Evolutionary conservation across 257 asterid genomes (phyloP), one percentile per base, ranked within the genome.

Genomic region (Dorcoceras hygrometricum): DNA sequence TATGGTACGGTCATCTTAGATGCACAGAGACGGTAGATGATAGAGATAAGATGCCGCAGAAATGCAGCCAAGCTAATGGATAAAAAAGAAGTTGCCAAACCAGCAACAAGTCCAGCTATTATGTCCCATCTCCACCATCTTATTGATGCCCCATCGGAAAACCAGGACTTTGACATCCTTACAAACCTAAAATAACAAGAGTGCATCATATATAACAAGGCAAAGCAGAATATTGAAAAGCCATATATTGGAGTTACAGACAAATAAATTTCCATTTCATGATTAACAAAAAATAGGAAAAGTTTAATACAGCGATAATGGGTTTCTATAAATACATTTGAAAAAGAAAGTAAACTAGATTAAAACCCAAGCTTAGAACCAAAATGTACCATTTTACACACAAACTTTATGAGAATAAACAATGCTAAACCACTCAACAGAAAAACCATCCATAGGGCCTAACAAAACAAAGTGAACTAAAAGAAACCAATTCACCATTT

Each of bases 81-180:
- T 48, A 86, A 43, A 51, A 88, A 74, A 72, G 99, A 77, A 29
- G 88, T 82, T 18, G 73, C 62, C 62, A 90, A 81, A 53, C 96
- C 96, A 53, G 88, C 64, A 25, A 82, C 4, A 46, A 77, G 75
- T 72, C 97, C 96, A 20, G 83, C 81, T 32, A 88, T 68, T 27
- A 79, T 66, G 59, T 87, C 97, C 90, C 93, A 90, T 83, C 90
- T 85, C 97, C 94, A 83, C 57, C 20, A 75, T 63, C 70, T 62
- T 43, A 77, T 3, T 28, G 83, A 72, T 63, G 65, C 62, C 83
- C 74, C 63, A 65, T 65, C 77, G 31, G 72, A 80, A 65, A 81
- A 27, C 75, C 75, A 76, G 24, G 95, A 80, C 77, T 82, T 86
- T 59, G 86, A 57, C 73, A 88, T 78, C 83, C 87, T 77, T 60